Percentiles rank a stretch among this genome's conserved stretches.
phyloP scores from a whole-genome alignment of 2,329 filamentous ascomycete species.

The Phaeomoniella chlamydospora region DNA sequence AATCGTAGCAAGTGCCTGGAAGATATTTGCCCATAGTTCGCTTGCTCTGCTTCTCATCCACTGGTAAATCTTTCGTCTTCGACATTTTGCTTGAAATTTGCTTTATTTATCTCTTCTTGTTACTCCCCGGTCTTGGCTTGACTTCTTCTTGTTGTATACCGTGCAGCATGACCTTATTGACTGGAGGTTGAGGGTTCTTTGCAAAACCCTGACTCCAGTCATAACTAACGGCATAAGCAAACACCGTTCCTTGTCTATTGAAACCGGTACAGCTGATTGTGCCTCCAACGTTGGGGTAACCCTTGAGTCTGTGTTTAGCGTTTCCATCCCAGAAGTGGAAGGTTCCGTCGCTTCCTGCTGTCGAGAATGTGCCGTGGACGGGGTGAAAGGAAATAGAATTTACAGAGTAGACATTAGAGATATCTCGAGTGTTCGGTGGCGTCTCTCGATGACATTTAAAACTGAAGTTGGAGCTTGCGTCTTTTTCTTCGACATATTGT shows the following conservation, averaged over 20 bases:
- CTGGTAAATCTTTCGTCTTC: no score
- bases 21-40: no score
- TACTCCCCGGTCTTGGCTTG: constrained; percentile 35
- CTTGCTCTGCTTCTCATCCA: no score
- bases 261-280: constrained; percentile 88
- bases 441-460: constrained; percentile 97
- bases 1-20: no score
- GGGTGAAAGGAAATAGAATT: constrained; percentile 98
- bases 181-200: constrained; percentile 54
- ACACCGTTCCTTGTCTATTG: constrained; percentile 70
- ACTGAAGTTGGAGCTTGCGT: constrained; percentile 82
- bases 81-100: no score
- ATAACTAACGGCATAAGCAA: constrained; percentile 83
- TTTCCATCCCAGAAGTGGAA: constrained; percentile 74
- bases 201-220: constrained; percentile 97
- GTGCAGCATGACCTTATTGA: constrained; percentile 76
- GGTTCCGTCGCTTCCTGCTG: constrained; percentile 84
- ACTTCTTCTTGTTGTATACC: constrained; percentile 54
- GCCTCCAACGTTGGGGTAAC: constrained; percentile 70
- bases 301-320: constrained; percentile 77
- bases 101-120: constrained; percentile 24
- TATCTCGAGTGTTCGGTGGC: constrained; percentile 42
- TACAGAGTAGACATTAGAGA: constrained; percentile 83
- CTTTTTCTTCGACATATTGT: constrained; percentile 95
- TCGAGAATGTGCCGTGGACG: constrained; percentile 93